Evolutionary conservation across 2,329 filamentous ascomycete genomes (phyloP).

Genomic region (Aureobasidium melanogenum): DNA sequence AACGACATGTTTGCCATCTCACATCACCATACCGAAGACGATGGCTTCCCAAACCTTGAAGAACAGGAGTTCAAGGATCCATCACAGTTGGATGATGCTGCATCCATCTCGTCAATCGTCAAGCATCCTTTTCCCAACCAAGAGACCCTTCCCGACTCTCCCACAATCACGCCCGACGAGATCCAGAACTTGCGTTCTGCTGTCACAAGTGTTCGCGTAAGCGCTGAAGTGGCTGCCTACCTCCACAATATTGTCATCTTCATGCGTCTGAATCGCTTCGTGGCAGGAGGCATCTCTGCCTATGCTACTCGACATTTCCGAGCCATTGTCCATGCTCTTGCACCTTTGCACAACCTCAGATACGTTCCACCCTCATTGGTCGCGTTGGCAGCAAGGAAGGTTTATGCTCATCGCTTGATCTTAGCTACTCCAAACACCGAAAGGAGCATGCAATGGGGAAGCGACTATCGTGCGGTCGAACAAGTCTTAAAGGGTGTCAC

Average conservation of each 20-base stretch:
- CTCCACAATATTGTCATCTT: conserved; percentile 82
- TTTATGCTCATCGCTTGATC: conserved; percentile 76
- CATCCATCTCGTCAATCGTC: conserved; percentile 27
- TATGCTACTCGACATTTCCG: conserved; percentile 68
- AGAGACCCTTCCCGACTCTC: conserved; percentile 28
- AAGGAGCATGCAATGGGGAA: conserved; percentile 89
- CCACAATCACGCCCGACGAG: conserved; percentile 16
- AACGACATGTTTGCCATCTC: conserved; percentile 85
- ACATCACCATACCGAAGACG: conserved; percentile 66
- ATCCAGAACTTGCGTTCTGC: conserved; percentile 43
- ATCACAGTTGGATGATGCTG: conserved; percentile 3
- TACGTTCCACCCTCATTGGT: conserved; percentile 82
- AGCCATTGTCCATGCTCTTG: conserved; percentile 51
- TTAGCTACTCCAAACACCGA: conserved; percentile 64
- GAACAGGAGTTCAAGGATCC: conserved; percentile 29
- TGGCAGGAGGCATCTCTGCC: conserved; percentile 68
- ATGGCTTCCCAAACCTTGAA: conserved; percentile 69
- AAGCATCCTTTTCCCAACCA: conserved; percentile 21
- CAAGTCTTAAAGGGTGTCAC: conserved; percentile 53
- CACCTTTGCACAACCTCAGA: conserved; percentile 68
- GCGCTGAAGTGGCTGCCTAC: conserved; percentile 73
- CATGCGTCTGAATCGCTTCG: conserved; percentile 77
- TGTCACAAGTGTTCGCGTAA: conserved; percentile 52
- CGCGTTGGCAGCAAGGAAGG: conserved; percentile 70
- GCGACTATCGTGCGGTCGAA: conserved; percentile 60